A percentile compares a stretch with the other conserved stretches of the same genome.
These are phyloP conservation scores for Chrysopogon serrulatus DNA, from an alignment of 176 grass and related monocot species.

Conservation along the genomic window DNA sequence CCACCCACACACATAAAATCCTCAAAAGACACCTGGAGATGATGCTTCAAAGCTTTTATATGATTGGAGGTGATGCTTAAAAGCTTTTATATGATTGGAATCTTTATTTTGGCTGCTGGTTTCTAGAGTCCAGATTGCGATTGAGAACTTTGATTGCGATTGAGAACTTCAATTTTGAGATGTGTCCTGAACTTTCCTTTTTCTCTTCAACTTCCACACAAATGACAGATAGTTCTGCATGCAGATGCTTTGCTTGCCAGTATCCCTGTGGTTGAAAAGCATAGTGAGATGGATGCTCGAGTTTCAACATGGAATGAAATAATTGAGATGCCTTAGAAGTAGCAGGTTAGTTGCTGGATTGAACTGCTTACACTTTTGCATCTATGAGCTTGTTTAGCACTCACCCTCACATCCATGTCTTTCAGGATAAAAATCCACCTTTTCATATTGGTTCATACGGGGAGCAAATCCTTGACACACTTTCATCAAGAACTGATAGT, in stretches of 20 bases:
- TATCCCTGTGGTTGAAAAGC: constrained; percentile 75
- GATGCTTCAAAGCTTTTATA: not conserved
- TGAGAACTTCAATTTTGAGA: no score
- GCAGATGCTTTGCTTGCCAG: constrained; percentile 73
- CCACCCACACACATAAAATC: not conserved
- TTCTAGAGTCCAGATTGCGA: not conserved
- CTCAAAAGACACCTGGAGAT: not conserved
- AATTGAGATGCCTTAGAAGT: constrained; percentile 83
- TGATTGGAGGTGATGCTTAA: no score
- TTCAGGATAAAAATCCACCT: no score
- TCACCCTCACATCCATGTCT: not conserved
- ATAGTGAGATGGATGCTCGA: constrained; percentile 74
- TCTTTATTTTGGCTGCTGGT: not conserved
- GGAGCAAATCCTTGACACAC: no score
- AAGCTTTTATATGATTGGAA: not conserved
- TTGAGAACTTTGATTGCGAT: not conserved
- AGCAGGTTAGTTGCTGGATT: constrained; percentile 52
- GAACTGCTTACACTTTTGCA: not conserved
- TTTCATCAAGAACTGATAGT: constrained; percentile 41
- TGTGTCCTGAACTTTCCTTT: not conserved
- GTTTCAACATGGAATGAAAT: constrained; percentile 93
- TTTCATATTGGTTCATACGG: no score
- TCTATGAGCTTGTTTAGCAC: constrained; percentile 5
- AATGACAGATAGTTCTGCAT: constrained; percentile 1
- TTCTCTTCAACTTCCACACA: not conserved